Evolutionary conservation across 2,329 filamentous ascomycete genomes (phyloP).

Genomic region (Helotiales sp.): DNA sequence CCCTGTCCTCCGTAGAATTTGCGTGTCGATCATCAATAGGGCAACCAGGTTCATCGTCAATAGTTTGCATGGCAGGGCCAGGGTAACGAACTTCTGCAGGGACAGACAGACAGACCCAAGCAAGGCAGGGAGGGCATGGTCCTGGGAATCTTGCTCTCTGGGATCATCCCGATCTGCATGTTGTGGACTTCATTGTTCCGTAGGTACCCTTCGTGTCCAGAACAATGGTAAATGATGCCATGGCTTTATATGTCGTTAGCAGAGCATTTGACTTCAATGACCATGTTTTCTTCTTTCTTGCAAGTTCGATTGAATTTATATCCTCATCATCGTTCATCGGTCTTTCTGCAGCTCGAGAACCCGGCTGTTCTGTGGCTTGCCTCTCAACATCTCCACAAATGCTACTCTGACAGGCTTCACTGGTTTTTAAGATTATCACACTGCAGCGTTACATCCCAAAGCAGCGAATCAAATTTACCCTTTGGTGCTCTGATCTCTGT

Average conservation of each 20-base stretch:
- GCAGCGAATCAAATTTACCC: neutral
- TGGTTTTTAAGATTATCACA: neutral
- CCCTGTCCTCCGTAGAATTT: neutral
- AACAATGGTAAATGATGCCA: neutral
- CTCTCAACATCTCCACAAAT: neutral
- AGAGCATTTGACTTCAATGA: neutral
- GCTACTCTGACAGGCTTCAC: neutral
- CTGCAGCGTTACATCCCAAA: neutral
- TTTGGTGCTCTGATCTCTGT: neutral
- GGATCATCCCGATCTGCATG: neutral
- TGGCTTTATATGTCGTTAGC: neutral
- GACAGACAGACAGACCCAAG: neutral
- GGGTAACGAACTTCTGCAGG: neutral
- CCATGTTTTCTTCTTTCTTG: neutral
- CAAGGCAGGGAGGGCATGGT: too few relatives aligned
- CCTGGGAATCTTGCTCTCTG: neutral
- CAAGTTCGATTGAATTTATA: neutral
- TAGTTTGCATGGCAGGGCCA: neutral
- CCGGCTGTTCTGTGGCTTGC: neutral
- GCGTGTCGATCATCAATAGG: neutral
- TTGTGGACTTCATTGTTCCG: neutral
- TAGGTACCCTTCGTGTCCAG: too few relatives aligned
- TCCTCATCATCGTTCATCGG: neutral
- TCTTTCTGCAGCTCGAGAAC: neutral
- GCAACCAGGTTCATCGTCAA: neutral